Evolutionary conservation across 2,329 filamentous ascomycete species (phyloP), one percentile per base, ranked within the genome.

Genomic region (Diplocarpon rosae): DNA sequence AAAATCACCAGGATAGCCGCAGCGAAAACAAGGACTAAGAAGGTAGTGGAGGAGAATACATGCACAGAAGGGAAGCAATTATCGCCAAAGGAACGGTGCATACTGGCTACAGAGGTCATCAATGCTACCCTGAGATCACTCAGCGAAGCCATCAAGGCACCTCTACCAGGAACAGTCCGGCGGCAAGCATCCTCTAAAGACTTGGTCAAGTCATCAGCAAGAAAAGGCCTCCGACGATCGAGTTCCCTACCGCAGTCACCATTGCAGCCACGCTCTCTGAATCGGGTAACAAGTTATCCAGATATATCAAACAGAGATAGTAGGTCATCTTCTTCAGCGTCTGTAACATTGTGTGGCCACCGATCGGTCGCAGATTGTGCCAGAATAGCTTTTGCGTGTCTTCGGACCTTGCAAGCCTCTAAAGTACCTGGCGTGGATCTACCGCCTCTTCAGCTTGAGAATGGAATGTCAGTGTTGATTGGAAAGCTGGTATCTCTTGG

Each of bases 91-190:
- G 81, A 86, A 46, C 77, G 73, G 60, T 78, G 78, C 40, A 69
- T 75, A 36, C 65, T 89, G 30, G 83, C 84, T 11, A 86, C 83
- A 0, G 76, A 87, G 49, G 69, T 86, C 30, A 76, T 87, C 56
- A 90, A 89, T 59, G 68, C 69, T 6, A 72, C 79, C 1, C 68
- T 89, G 32, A 87, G 84, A 56, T 70, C 74, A 9, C 69, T 90
- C 3, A 71, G 72, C n/a, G 78, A 84, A 45, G 78, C 78, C 0
- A 69, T 78, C 15, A 87, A 80, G 59, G 62, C 66, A 14, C 53
- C 58, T 1, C 15, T 48, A 2, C 40, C 49, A 20, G 13, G 40
- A 13, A 36, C 47, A 14, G 41, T 51, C 9, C 52, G 53, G 42
- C 52, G 50, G 39, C 52, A 55, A 33, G 41, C 47, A 32, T 54